Evolutionary conservation across 2,329 filamentous ascomycete species (phyloP).

Genomic region (Metarhizium anisopliae): DNA sequence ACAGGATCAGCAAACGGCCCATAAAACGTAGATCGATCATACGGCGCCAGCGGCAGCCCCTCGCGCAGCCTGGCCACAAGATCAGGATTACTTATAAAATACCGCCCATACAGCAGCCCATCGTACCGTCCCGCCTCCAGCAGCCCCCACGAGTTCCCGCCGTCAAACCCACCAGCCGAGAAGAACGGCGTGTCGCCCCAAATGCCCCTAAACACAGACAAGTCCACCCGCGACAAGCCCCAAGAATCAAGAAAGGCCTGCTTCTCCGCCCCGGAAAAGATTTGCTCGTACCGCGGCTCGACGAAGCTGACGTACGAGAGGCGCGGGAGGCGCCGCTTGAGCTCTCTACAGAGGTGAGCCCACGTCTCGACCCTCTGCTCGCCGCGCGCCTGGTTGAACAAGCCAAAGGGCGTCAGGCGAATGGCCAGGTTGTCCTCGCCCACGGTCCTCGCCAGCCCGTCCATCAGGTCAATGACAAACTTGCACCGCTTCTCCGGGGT

Average conservation of each 20-base stretch:
- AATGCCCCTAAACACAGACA: constrained; percentile 39
- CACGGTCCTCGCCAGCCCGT: constrained; percentile 30
- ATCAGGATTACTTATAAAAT: constrained; percentile 41
- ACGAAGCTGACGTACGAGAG: constrained; percentile 48
- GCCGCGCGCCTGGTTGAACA: constrained; percentile 42
- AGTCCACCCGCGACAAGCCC: constrained; percentile 34
- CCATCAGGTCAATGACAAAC: constrained; percentile 48
- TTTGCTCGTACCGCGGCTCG: constrained; percentile 46
- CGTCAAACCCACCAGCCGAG: constrained; percentile 44
- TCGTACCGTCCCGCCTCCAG: constrained; percentile 34
- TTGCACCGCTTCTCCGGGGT: constrained; percentile 26
- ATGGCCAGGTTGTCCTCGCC: constrained; percentile 37
- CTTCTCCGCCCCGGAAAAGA: constrained; percentile 38
- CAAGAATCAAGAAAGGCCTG: constrained; percentile 37
- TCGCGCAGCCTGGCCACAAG: constrained; percentile 32
- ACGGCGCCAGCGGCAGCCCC: constrained; percentile 27
- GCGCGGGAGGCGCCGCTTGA: constrained; percentile 33
- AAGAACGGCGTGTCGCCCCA: constrained; percentile 45
- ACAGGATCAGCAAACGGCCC: constrained; percentile 25
- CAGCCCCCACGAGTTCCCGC: constrained; percentile 39
- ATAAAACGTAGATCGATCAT: constrained; percentile 36
- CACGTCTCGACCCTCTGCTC: constrained; percentile 44
- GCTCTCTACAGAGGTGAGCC: constrained; percentile 36
- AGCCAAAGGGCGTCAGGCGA: constrained; percentile 37
- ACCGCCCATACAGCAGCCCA: constrained; percentile 35